Conservation (phyloP, 148 eudicot species). For the Nepenthes gracilis region DNA sequence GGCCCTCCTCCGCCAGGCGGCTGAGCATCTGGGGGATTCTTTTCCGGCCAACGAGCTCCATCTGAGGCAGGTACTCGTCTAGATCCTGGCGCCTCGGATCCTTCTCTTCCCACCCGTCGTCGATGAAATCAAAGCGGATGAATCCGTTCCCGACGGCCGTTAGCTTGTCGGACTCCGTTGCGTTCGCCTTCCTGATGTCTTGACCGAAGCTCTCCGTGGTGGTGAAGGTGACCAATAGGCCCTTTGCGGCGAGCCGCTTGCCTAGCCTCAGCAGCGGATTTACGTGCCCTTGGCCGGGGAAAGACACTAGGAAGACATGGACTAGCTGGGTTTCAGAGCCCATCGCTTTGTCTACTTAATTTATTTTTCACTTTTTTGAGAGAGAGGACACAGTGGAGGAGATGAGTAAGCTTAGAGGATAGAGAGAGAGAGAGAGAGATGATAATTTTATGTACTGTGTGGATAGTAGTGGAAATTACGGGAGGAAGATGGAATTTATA, state of each 20-base stretch:
- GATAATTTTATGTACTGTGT: no score
- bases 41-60: constrained; percentile 37
- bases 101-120: constrained; percentile 36
- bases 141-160: constrained; percentile 47
- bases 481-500: no score
- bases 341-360: background rate
- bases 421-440: no score
- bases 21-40: constrained; percentile 36
- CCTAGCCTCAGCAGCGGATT: constrained; percentile 36
- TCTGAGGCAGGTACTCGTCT: constrained; percentile 35
- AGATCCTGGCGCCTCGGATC: constrained; percentile 31
- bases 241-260: constrained; percentile 26
- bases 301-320: constrained; percentile 28
- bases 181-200: constrained; percentile 29
- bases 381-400: no score
- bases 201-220: constrained; percentile 27
- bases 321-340: constrained; percentile 13
- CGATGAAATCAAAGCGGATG: constrained; percentile 61
- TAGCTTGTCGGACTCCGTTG: constrained; percentile 18
- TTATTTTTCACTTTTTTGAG: no score
- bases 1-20: constrained; percentile 28
- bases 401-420: no score
- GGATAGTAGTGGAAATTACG: no score
- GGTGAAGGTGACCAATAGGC: constrained; percentile 32
- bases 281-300: constrained; percentile 38